Percentiles rank a stretch among this genome's conserved stretches.
Evolutionary conservation across 1,284 basidiomycete genomes (phyloP).

Genomic region (Puccinia hordei): DNA sequence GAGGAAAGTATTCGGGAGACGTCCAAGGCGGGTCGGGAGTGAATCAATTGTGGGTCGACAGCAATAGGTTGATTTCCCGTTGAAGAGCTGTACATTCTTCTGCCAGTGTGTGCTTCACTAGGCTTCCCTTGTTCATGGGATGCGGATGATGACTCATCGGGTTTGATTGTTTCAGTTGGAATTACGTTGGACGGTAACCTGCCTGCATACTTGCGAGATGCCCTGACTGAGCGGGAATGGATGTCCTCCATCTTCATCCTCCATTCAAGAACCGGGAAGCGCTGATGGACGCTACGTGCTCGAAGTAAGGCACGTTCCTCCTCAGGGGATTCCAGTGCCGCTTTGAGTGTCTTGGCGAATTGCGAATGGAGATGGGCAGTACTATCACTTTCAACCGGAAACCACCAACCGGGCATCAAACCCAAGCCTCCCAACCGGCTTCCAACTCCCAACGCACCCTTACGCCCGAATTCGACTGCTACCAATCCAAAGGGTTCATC

Average conservation of each 20-base stretch:
- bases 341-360: slow-evolving; percentile 85
- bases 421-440: slow-evolving; percentile 87
- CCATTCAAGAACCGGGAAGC: slow-evolving; percentile 95
- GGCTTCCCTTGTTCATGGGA: neutral
- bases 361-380: slow-evolving; percentile 90
- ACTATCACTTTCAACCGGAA: slow-evolving; percentile 75
- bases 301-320: slow-evolving; percentile 87
- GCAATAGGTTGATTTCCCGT: neutral
- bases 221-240: slow-evolving; percentile 77
- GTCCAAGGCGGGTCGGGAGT: neutral
- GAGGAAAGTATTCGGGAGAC: neutral
- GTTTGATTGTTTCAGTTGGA: neutral
- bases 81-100: neutral
- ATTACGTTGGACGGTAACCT: slow-evolving; percentile 71
- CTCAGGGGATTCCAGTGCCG: slow-evolving; percentile 82
- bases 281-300: slow-evolving; percentile 84
- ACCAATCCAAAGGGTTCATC: slow-evolving; percentile 93
- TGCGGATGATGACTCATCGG: neutral
- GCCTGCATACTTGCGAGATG: slow-evolving; percentile 71
- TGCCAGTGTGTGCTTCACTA: neutral
- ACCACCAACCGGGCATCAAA: slow-evolving; percentile 86
- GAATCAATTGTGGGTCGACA: neutral
- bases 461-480: slow-evolving; percentile 89
- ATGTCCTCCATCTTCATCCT: slow-evolving; percentile 90
- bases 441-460: slow-evolving; percentile 90